Evolutionary conservation across 192 early-diverging fungal species (phyloP), one percentile per base, ranked within the genome.

Genomic region (Entomortierella lignicola): DNA sequence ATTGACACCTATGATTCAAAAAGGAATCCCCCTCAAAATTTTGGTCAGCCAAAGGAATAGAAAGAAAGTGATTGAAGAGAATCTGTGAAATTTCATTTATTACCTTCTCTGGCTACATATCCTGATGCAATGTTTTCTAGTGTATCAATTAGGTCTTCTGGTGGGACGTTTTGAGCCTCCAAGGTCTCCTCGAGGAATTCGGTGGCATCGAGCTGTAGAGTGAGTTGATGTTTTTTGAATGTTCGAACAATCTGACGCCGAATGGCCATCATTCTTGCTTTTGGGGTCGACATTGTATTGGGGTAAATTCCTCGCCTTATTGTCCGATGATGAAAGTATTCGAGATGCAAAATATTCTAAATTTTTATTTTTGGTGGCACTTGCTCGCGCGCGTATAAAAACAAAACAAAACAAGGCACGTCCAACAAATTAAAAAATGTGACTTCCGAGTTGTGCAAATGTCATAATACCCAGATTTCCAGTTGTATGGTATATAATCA

Each of bases 211-310:
- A 89, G 82, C 54, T 93, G 89, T 2, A 96, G 81, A 43, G 89
- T 89, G 41, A 96, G 90, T 51, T 93, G 91, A 81, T 93, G 89
- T 56, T 92, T 93, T 59, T 92, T 91, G 71, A 97, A 92, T 7
- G 91, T 82, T 59, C 88, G 83, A 67, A 89, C 93, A 69, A 95
- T 92, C 43, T 68, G 75, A 21, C 67, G 61, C 12, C 75, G 67
- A 15, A 70, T 47, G 25, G 57, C 57, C 62, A 79, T 70, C 67
- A 60, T 79, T 32, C 58, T 44, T 47, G 75, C 62, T 62, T 60
- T 79, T 21, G 74, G 25, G 20, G 66, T 57, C 17, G 75, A 79
- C 75, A 79, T 79, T 18, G 61, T 29, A 17, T 48, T 34, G 15
- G 15, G 30, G 23, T 15, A 6, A 18, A 54, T 37, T 37, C 34